A percentile compares a stretch with the other conserved stretches of the same genome.
Conservation (phyloP, 2,329 filamentous ascomycete species). For the Septoria petroselini region DNA sequence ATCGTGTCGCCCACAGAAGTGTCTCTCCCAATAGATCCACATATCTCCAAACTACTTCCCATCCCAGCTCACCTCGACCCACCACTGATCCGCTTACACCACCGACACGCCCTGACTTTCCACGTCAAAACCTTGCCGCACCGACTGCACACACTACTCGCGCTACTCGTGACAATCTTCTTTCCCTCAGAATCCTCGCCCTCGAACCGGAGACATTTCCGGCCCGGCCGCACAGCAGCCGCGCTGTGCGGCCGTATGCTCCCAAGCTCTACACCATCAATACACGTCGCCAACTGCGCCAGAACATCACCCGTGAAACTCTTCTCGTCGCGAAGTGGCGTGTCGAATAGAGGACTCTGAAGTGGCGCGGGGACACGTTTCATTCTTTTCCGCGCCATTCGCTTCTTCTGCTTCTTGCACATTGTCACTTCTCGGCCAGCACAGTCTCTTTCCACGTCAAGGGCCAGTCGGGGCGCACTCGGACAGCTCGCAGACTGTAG, state of each 20-base stretch:
- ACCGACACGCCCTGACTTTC: conserved; percentile 6
- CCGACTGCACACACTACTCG: conserved; percentile 10
- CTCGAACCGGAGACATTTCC: conserved; percentile 9
- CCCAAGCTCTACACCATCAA: conserved; percentile 3
- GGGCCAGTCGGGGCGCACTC: too few species aligned
- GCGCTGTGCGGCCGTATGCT: background rate
- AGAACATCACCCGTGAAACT: conserved; percentile 2
- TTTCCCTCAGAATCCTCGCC: conserved; percentile 9
- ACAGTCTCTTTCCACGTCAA: background rate
- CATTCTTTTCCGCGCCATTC: background rate
- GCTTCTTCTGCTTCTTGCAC: background rate
- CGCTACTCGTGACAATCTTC: conserved; percentile 8
- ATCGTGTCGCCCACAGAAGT: background rate
- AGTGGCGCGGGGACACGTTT: conserved; percentile 1
- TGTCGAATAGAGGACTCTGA: conserved; percentile 9
- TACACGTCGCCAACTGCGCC: background rate
- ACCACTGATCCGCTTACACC: conserved; percentile 9
- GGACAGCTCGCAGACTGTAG: background rate
- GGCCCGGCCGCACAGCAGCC: background rate
- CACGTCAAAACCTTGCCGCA: conserved; percentile 9
- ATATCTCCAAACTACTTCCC: too few species aligned
- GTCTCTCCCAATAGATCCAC: too few species aligned
- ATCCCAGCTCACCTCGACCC: background rate
- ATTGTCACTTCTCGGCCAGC: background rate
- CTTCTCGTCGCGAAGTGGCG: conserved; percentile 1